Conservation (phyloP, 164 flowering plant species). For the Euptelea pleiosperma region DNA sequence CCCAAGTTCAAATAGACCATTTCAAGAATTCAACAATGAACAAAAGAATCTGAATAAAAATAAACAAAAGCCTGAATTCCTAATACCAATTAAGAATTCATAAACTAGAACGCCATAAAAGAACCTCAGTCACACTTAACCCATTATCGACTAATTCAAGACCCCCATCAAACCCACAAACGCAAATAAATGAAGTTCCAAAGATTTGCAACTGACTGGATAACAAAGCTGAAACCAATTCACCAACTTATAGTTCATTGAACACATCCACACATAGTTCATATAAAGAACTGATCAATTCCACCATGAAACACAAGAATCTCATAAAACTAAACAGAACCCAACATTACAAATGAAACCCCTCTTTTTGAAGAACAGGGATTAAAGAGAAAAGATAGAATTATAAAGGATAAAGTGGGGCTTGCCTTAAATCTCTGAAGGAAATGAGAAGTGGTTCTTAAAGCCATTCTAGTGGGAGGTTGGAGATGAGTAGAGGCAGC, state of each 20-base stretch:
- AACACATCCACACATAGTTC: neutral
- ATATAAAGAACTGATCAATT: neutral
- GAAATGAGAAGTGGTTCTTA: neutral
- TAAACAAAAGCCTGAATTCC: neutral
- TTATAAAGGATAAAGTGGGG: neutral
- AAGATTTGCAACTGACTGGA: neutral
- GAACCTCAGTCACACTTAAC: no score
- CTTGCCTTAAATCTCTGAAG: constrained; percentile 25
- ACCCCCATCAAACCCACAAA: neutral
- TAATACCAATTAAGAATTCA: no score
- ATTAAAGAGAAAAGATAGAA: neutral
- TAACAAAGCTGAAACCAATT: neutral
- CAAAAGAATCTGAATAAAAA: no score
- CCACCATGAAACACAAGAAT: neutral
- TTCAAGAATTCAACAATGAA: no score
- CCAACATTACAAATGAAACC: no score
- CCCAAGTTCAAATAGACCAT: no score
- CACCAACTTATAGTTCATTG: neutral
- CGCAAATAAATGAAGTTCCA: neutral
- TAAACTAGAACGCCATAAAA: no score
- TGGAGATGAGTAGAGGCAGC: constrained; percentile 18
- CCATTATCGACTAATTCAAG: neutral
- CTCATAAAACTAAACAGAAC: neutral
- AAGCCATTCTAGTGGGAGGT: constrained; percentile 9
- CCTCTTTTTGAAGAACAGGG: neutral